A percentile compares a stretch with the other conserved stretches of the same genome.
phyloP scores from a whole-genome alignment of 208 protist genomes.

The Blechomonas ayalai region DNA sequence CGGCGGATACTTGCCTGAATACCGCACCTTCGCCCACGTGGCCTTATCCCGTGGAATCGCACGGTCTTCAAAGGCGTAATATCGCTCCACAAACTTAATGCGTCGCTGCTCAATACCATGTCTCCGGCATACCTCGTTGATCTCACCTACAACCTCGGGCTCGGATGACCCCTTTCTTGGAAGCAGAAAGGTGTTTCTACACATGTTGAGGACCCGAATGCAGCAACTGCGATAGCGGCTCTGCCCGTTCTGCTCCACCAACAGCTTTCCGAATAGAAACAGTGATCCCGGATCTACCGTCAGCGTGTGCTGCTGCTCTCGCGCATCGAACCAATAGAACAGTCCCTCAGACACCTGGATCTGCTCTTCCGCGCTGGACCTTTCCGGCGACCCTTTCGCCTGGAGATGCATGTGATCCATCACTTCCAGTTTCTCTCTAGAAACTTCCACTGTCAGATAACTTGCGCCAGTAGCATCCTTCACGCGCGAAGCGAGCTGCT shows the following conservation, averaged over 20 bases:
- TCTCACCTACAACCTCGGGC: constrained; percentile 70
- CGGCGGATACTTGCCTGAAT: constrained; percentile 61
- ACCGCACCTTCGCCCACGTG: constrained; percentile 88
- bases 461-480: too few relatives aligned
- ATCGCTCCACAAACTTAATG: constrained; percentile 87
- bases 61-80: constrained; percentile 90
- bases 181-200: constrained; percentile 70
- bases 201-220: constrained; percentile 73
- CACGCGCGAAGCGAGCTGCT: not conserved
- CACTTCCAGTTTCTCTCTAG: too few relatives aligned
- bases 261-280: constrained; percentile 86
- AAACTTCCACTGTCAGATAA: too few relatives aligned
- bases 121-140: constrained; percentile 62
- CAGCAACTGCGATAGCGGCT: constrained; percentile 62
- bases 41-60: constrained; percentile 69
- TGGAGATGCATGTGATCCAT: not conserved
- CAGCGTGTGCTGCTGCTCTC: constrained; percentile 64
- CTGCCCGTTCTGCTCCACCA: constrained; percentile 21
- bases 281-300: constrained; percentile 75
- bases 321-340: constrained; percentile 89
- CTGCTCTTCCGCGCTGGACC: not conserved
- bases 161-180: constrained; percentile 50
- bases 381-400: not conserved
- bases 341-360: constrained; percentile 12
- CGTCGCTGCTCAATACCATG: constrained; percentile 66